Percentiles rank a stretch among this genome's conserved stretches.
Evolutionary conservation across 2,329 filamentous ascomycete genomes (phyloP).

Genomic region (Diplodia intermedia): DNA sequence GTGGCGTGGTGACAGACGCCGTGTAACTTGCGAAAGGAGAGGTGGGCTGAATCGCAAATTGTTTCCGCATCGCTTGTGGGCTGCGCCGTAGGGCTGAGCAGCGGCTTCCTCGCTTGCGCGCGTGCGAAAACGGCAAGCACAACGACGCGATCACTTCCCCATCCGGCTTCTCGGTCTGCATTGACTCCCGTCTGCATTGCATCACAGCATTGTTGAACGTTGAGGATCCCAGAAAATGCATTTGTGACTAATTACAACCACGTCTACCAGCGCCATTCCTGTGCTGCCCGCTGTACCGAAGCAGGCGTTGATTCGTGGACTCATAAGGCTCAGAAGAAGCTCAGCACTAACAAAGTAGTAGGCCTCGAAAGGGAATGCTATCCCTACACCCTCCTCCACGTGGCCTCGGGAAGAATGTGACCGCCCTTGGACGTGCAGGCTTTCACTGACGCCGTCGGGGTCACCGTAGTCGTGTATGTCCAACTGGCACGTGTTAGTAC

Average conservation of each 20-base stretch:
- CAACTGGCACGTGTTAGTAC: slow-evolving; percentile 34
- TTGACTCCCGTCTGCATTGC: not conserved
- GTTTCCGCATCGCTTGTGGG: slow-evolving; percentile 7
- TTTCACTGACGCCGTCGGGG: slow-evolving; percentile 45
- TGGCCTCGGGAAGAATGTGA: slow-evolving; percentile 35
- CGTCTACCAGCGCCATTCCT: slow-evolving; percentile 4
- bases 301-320: slow-evolving; percentile 14
- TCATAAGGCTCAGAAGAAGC: slow-evolving; percentile 4
- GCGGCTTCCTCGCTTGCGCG: not conserved
- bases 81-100: slow-evolving; percentile 13
- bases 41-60: not conserved
- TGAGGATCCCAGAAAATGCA: not conserved
- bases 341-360: not conserved
- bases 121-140: not conserved
- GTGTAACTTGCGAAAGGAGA: slow-evolving; percentile 2
- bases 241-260: not conserved
- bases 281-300: not conserved
- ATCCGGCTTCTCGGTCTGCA: not conserved
- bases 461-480: slow-evolving; percentile 46
- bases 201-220: not conserved
- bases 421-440: slow-evolving; percentile 47
- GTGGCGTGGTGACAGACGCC: slow-evolving; percentile 5
- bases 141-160: slow-evolving; percentile 1
- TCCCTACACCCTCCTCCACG: slow-evolving; percentile 10
- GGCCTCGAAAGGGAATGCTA: too few relatives aligned